phyloP scores from a whole-genome alignment of 2,329 filamentous ascomycete species.

The Clonostachys byssicola region DNA sequence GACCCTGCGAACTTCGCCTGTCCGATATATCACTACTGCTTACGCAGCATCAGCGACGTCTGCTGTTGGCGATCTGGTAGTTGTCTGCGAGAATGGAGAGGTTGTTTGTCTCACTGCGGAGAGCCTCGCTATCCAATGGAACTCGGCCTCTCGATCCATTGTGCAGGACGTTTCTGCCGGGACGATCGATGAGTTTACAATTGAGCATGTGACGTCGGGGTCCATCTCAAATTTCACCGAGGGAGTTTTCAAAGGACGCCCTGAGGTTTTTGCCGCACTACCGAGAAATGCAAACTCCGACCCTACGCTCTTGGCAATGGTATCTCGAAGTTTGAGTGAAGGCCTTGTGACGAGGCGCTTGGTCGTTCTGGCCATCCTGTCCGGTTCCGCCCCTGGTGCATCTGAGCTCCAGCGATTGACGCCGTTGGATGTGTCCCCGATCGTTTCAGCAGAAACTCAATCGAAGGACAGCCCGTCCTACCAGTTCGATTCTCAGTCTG shows the following conservation, averaged over 20 bases:
- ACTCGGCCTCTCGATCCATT: constrained; percentile 21
- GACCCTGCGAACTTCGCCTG: constrained; percentile 29
- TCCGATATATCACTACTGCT: constrained; percentile 26
- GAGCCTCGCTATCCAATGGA: constrained; percentile 25
- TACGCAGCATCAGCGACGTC: constrained; percentile 16
- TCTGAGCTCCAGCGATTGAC: constrained; percentile 27
- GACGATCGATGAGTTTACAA: constrained; percentile 28
- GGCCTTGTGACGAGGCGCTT: constrained; percentile 20
- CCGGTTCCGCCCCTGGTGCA: constrained; percentile 11
- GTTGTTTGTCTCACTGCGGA: constrained; percentile 58
- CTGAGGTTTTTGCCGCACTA: constrained; percentile 47
- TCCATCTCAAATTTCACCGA: constrained; percentile 43
- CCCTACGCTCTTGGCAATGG: constrained; percentile 49
- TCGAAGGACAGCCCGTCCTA: constrained; percentile 26
- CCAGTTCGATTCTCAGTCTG: constrained; percentile 58
- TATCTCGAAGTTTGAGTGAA: constrained; percentile 32
- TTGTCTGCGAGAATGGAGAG: constrained; percentile 57
- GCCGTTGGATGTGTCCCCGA: constrained; percentile 30
- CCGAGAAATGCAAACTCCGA: constrained; percentile 38
- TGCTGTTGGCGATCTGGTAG: constrained; percentile 37
- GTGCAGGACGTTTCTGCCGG: constrained; percentile 26
- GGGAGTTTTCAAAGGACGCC: constrained; percentile 50
- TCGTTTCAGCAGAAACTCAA: constrained; percentile 7
- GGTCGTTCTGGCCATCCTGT: constrained; percentile 23
- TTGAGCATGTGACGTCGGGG: constrained; percentile 45